These are phyloP conservation scores for Saccharomyces kudriavzevii DNA, from an alignment of 805 yeast species.

Conservation along the genomic window DNA sequence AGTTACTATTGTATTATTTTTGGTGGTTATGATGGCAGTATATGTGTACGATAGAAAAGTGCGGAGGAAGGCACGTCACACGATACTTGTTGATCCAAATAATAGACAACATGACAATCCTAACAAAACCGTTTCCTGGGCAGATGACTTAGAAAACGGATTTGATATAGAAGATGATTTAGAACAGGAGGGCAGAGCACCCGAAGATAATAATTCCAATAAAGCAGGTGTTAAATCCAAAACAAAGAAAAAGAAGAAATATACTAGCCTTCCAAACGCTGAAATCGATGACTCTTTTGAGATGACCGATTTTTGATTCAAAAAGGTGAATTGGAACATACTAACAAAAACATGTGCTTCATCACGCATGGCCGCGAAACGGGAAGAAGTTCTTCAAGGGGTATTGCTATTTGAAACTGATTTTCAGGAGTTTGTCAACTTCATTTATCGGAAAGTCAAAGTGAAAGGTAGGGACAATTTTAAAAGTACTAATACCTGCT, in stretches of 20 bases:
- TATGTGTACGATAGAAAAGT: slow-evolving; percentile 7
- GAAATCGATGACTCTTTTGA: slow-evolving; percentile 22
- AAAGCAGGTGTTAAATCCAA: background rate
- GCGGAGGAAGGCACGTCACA: slow-evolving; percentile 4
- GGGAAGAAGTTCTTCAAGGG: no score
- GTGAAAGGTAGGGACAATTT: no score
- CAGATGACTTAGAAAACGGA: slow-evolving; percentile 27
- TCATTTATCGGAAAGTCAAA: no score
- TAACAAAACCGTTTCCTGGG: slow-evolving; percentile 34
- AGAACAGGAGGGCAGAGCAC: slow-evolving; percentile 5
- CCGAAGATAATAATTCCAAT: background rate
- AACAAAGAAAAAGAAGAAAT: slow-evolving; percentile 12
- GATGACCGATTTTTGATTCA: slow-evolving; percentile 10
- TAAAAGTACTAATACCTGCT: no score
- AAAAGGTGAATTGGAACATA: no score
- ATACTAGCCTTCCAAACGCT: slow-evolving; percentile 15
- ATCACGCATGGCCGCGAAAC: no score
- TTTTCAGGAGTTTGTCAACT: no score
- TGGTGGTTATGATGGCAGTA: slow-evolving; percentile 7
- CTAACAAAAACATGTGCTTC: no score
- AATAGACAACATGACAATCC: slow-evolving; percentile 10
- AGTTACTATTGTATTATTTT: slow-evolving; percentile 4
- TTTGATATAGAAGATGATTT: slow-evolving; percentile 4
- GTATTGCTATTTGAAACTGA: no score
- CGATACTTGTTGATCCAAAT: slow-evolving; percentile 16